phyloP scores from a whole-genome alignment of 192 early-diverging fungal species.

The Phycomyces nitens region DNA sequence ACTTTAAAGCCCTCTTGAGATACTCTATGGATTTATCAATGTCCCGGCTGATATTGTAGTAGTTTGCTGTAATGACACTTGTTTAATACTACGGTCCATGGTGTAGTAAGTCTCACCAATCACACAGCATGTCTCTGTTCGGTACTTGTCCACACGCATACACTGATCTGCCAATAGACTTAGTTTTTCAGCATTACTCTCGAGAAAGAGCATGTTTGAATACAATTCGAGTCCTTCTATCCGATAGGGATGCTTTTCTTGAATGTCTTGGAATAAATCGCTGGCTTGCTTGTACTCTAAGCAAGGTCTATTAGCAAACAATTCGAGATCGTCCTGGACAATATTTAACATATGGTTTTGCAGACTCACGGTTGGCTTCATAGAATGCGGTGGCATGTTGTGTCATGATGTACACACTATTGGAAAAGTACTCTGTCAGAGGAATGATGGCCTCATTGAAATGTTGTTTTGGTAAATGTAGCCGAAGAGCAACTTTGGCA shows the following conservation, averaged over 20 bases:
- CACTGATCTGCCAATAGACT: slow-evolving; percentile 75
- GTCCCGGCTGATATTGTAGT: slow-evolving; percentile 78
- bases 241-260: slow-evolving; percentile 67
- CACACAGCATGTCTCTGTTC: slow-evolving; percentile 85
- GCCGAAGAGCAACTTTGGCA: slow-evolving; percentile 55
- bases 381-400: slow-evolving; percentile 61
- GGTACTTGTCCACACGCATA: slow-evolving; percentile 67
- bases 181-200: slow-evolving; percentile 67
- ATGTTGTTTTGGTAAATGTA: slow-evolving; percentile 35
- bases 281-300: slow-evolving; percentile 73
- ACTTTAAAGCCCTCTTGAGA: slow-evolving; percentile 79
- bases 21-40: slow-evolving; percentile 82
- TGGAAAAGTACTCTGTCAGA: slow-evolving; percentile 51
- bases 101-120: slow-evolving; percentile 40
- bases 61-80: slow-evolving; percentile 53
- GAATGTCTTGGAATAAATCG: slow-evolving; percentile 65
- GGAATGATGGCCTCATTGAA: slow-evolving; percentile 30
- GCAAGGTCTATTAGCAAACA: too few relatives aligned
- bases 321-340: too few relatives aligned
- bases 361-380: slow-evolving; percentile 40
- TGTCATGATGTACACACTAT: slow-evolving; percentile 62
- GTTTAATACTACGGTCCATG: not conserved
- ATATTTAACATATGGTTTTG: not conserved
- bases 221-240: slow-evolving; percentile 82
- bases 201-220: slow-evolving; percentile 84